These are phyloP conservation scores for Alternaria triticimaculans DNA, from an alignment of 2,329 filamentous ascomycete genomes.

Conservation along the genomic window DNA sequence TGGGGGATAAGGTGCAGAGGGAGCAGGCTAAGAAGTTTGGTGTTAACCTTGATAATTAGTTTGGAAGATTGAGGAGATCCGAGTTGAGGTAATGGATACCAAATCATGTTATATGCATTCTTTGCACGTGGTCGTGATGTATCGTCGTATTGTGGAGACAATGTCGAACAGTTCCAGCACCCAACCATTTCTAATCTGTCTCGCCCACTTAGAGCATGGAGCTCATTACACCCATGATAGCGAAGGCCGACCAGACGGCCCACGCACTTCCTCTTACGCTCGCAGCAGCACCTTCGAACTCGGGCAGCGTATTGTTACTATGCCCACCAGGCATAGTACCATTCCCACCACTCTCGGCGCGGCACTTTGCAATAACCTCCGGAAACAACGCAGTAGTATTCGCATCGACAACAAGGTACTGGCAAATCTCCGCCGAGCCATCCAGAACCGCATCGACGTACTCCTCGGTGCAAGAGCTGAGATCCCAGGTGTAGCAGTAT, in stretches of 20 bases:
- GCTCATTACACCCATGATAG: background rate
- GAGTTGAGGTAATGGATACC: background rate
- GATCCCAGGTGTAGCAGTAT: conserved; percentile 26
- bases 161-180: background rate
- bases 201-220: background rate
- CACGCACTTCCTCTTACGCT: background rate
- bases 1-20: conserved; percentile 12
- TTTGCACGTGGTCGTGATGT: background rate
- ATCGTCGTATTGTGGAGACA: background rate
- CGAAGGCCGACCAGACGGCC: background rate
- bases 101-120: background rate
- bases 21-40: conserved; percentile 24
- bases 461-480: conserved; percentile 21
- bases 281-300: conserved; percentile 14
- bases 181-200: background rate
- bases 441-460: conserved; percentile 18
- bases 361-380: conserved; percentile 23
- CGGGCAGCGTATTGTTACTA: background rate
- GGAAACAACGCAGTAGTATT: conserved; percentile 28
- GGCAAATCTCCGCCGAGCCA: conserved; percentile 22
- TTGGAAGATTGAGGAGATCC: background rate
- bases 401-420: conserved; percentile 26
- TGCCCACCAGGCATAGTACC: background rate
- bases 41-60: conserved; percentile 12
- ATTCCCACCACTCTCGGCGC: conserved; percentile 4